Base-by-base conservation (phyloP, 106 monocot species). In the Hemerocallis citrina region DNA sequence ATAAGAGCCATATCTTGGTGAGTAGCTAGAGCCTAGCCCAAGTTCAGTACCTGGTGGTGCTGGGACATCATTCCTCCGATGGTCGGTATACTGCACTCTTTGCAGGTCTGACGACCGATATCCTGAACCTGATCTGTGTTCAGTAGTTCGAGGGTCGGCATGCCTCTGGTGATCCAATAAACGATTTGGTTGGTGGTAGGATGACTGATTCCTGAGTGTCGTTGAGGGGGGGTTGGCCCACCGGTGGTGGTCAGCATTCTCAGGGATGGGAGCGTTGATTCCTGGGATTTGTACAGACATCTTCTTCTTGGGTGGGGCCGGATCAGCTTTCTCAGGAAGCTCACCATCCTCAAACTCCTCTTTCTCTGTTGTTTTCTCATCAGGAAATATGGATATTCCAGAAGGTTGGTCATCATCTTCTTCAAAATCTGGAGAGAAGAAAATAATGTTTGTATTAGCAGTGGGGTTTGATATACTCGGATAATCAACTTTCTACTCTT, bases 291-390 rank as follows among this genome's bases (percentile, higher is more conserved):
- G 75, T 9, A 90, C 86, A 0, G 74, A 74, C 90, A 66, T 90
- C 71, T 60, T 80, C 55, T 43, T 85, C 74, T 66, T 28, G 16
- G 73, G 80, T 13, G 55, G 57, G 21, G 31, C 57, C 7, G 68
- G 72, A 19, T 89, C 80, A 29, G 50, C 63, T 34, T 54, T 67
- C 40, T 86, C 95, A 27, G 84, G 86, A 44, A 90, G 70, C 31
- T 96, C 90, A 33, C 89, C 86, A 51, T 95, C 94, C 59, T 95
- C 94, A n/a, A 72, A 76, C 4, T 90, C 90, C 38, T 55, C 48
- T 35, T 84, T 63, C 5, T 6, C n/a, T n/a, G n/a, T n/a, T n/a
- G n/a, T n/a, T 24, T 81, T 78, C 36, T 74, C 86, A 25, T 83
- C 86, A 5, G 67, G 74, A 59, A 73, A 90, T 61, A 96, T 96